Percentiles rank a stretch among this genome's conserved stretches.
phyloP scores from a whole-genome alignment of 2,329 filamentous ascomycete species.

The Leptographium lundbergii region DNA sequence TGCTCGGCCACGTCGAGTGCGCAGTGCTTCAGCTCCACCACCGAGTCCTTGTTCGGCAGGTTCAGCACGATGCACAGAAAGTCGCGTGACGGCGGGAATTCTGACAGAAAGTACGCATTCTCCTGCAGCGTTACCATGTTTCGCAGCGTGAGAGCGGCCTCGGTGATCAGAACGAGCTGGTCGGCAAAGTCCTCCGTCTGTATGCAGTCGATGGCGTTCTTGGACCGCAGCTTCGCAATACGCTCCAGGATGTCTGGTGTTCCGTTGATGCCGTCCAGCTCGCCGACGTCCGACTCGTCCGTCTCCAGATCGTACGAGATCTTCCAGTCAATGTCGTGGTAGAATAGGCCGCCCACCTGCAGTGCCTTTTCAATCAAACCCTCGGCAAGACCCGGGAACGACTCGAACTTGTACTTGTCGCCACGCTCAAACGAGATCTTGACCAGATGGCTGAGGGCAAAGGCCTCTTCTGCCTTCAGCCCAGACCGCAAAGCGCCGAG shows the following conservation, averaged over 20 bases:
- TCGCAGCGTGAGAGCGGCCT: constrained; percentile 75
- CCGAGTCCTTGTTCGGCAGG: constrained; percentile 56
- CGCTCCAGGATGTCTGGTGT: constrained; percentile 61
- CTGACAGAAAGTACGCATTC: constrained; percentile 71
- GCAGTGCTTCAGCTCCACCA: constrained; percentile 81
- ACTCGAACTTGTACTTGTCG: constrained; percentile 91
- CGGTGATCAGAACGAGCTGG: constrained; percentile 62
- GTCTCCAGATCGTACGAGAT: constrained; percentile 49
- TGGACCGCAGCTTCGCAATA: constrained; percentile 50
- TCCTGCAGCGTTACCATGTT: constrained; percentile 94
- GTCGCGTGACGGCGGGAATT: constrained; percentile 64
- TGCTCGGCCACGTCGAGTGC: constrained; percentile 87
- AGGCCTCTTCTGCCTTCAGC: constrained; percentile 73
- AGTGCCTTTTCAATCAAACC: constrained; percentile 76
- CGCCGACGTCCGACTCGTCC: constrained; percentile 41
- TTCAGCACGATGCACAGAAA: constrained; percentile 72
- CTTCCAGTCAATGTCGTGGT: constrained; percentile 62
- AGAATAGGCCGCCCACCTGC: constrained; percentile 66
- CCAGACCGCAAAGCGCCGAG: constrained; percentile 72
- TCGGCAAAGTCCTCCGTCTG: constrained; percentile 60
- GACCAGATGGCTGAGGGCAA: constrained; percentile 82
- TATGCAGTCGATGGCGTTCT: constrained; percentile 53
- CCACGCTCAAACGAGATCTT: constrained; percentile 92
- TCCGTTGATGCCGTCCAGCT: constrained; percentile 46
- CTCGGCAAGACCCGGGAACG: constrained; percentile 79